Conservation (phyloP, 2,329 filamentous ascomycete species). For the Ophiocordyceps sinensis region DNA sequence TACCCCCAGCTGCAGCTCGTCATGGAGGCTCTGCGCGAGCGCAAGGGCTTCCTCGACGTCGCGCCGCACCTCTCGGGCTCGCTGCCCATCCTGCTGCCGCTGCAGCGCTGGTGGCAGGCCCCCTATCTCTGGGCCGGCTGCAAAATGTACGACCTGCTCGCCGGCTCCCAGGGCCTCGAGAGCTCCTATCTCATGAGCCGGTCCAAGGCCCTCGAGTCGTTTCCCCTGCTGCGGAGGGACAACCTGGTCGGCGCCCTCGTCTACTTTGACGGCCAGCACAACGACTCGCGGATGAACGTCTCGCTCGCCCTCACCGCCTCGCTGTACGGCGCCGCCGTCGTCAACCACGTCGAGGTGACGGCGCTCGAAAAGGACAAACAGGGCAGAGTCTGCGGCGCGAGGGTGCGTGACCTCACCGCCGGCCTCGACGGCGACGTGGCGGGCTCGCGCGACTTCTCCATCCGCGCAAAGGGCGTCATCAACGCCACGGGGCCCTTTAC, state of each 20-base stretch:
- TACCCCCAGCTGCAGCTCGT: slow-evolving; percentile 73
- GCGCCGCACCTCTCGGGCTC: slow-evolving; percentile 70
- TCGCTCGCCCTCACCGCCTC: slow-evolving; percentile 69
- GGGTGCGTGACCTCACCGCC: slow-evolving; percentile 40
- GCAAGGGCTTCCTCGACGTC: slow-evolving; percentile 71
- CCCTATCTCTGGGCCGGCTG: slow-evolving; percentile 59
- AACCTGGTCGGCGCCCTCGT: slow-evolving; percentile 64
- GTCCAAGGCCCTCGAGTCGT: slow-evolving; percentile 62
- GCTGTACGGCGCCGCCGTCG: slow-evolving; percentile 64
- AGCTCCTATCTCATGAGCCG: slow-evolving; percentile 70
- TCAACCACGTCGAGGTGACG: slow-evolving; percentile 72
- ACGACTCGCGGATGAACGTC: slow-evolving; percentile 79
- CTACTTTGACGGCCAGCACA: slow-evolving; percentile 80
- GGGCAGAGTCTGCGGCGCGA: slow-evolving; percentile 56
- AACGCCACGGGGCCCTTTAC: slow-evolving; percentile 76
- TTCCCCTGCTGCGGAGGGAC: slow-evolving; percentile 64
- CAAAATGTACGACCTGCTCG: slow-evolving; percentile 70
- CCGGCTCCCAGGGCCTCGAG: slow-evolving; percentile 70
- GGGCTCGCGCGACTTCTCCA: slow-evolving; percentile 43
- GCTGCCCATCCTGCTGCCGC: slow-evolving; percentile 70
- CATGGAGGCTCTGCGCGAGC: slow-evolving; percentile 67
- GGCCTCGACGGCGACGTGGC: slow-evolving; percentile 42
- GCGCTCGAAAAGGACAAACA: slow-evolving; percentile 54
- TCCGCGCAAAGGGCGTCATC: slow-evolving; percentile 67
- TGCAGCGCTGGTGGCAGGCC: slow-evolving; percentile 73